A percentile compares a stretch with the other conserved stretches of the same genome.
Evolutionary conservation across 116 monocot genomes (phyloP).

Genomic region (Cymodocea nodosa): DNA sequence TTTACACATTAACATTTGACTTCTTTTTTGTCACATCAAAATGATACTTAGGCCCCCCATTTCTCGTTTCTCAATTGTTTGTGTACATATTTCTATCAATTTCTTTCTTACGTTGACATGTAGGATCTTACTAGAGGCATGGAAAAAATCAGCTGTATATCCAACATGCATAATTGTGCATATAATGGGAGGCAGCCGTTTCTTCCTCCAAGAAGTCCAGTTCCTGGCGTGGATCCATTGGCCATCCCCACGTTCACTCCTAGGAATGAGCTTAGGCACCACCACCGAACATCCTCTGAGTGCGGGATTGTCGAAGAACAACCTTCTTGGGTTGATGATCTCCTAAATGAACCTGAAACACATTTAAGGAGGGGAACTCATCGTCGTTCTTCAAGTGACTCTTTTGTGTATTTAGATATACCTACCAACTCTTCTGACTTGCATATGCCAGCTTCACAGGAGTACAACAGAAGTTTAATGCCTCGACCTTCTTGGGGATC

Average conservation of each 20-base stretch:
- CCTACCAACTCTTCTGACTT: constrained; percentile 18
- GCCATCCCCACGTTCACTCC: constrained; percentile 16
- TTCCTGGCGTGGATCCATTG: constrained; percentile 18
- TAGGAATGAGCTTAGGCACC: constrained; percentile 25
- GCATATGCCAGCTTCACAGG: constrained; percentile 20
- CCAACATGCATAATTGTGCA: no score
- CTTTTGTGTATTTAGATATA: constrained; percentile 51
- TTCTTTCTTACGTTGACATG: no score
- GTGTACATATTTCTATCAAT: no score
- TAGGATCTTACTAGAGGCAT: no score
- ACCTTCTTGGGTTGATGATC: constrained; percentile 91
- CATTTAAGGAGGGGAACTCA: constrained; percentile 52
- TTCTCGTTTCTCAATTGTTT: no score
- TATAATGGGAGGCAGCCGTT: constrained; percentile 2
- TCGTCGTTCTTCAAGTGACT: constrained; percentile 82
- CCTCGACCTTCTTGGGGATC: constrained; percentile 24
- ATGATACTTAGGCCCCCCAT: no score
- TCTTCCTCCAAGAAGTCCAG: constrained; percentile 73
- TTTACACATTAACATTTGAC: no score
- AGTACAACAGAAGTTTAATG: background rate
- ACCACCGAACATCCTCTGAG: constrained; percentile 82
- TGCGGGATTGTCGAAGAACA: constrained; percentile 90
- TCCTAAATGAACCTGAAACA: constrained; percentile 81
- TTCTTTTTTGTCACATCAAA: no score
- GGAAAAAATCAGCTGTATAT: no score